Conservation (phyloP, 2,329 filamentous ascomycete species). For the Colletotrichum sp. region DNA sequence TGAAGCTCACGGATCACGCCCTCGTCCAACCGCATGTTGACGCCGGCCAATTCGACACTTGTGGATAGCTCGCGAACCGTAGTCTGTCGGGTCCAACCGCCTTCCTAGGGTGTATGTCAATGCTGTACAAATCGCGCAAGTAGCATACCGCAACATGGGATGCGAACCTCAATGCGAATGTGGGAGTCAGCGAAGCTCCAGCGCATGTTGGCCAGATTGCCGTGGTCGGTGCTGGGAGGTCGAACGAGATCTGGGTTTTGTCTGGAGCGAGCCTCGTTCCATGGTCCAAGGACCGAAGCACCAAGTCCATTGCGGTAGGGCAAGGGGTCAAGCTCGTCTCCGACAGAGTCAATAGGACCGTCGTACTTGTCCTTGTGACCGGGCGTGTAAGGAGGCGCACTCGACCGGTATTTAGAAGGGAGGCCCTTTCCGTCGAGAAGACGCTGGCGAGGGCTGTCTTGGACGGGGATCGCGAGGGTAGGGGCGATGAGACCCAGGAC, state of each 20-base stretch:
- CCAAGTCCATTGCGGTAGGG: conserved; percentile 71
- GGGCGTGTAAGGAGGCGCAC: conserved; percentile 60
- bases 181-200: conserved; percentile 74
- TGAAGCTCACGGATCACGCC: conserved; percentile 79
- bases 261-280: conserved; percentile 71
- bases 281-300: conserved; percentile 70
- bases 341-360: conserved; percentile 64
- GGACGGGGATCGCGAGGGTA: conserved; percentile 12
- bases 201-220: conserved; percentile 72
- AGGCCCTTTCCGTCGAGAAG: conserved; percentile 55
- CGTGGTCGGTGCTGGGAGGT: conserved; percentile 76
- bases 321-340: conserved; percentile 65
- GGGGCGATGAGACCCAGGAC: not conserved
- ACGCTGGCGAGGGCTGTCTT: conserved; percentile 62
- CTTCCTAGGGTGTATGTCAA: conserved; percentile 54
- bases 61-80: conserved; percentile 69
- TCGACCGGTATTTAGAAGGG: conserved; percentile 45
- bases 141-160: accelerated
- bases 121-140: not conserved
- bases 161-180: conserved; percentile 63
- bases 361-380: conserved; percentile 67
- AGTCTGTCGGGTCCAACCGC: conserved; percentile 79
- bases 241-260: conserved; percentile 76
- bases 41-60: conserved; percentile 74
- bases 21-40: conserved; percentile 80